Evolutionary conservation across 2,329 filamentous ascomycete genomes (phyloP).

Genomic region (Cladophialophora psammophila): DNA sequence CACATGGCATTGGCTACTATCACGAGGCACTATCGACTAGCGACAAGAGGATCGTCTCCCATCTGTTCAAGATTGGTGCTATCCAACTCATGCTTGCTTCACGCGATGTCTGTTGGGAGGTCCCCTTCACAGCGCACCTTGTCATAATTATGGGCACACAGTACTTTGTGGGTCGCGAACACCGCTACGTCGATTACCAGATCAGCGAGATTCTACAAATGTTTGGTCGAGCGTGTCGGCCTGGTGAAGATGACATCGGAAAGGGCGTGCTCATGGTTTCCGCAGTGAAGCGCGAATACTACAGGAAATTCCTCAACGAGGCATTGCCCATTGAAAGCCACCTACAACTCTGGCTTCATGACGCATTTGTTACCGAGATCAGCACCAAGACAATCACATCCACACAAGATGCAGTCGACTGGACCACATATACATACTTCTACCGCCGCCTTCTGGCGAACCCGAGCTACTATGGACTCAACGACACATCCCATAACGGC

Average conservation of each 20-base stretch:
- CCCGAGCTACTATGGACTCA: constrained; percentile 92
- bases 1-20: constrained; percentile 95
- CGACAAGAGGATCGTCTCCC: constrained; percentile 92
- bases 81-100: constrained; percentile 84
- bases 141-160: constrained; percentile 98
- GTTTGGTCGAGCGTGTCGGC: constrained; percentile 90
- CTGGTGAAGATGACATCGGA: constrained; percentile 78
- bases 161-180: constrained; percentile 94
- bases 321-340: constrained; percentile 95
- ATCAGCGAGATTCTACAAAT: constrained; percentile 95
- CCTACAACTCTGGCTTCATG: constrained; percentile 87
- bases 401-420: constrained; percentile 96
- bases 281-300: constrained; percentile 93
- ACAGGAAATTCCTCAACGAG: constrained; percentile 98
- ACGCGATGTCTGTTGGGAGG: constrained; percentile 94
- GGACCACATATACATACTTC: constrained; percentile 98
- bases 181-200: constrained; percentile 95
- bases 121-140: constrained; percentile 85
- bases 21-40: constrained; percentile 89
- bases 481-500: constrained; percentile 86
- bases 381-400: constrained; percentile 95
- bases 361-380: constrained; percentile 96
- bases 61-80: constrained; percentile 86
- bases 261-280: constrained; percentile 97
- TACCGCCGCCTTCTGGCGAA: constrained; percentile 94